phyloP scores from a whole-genome alignment of 768 basidiomycete genomes.

The Lentinula edodes region DNA sequence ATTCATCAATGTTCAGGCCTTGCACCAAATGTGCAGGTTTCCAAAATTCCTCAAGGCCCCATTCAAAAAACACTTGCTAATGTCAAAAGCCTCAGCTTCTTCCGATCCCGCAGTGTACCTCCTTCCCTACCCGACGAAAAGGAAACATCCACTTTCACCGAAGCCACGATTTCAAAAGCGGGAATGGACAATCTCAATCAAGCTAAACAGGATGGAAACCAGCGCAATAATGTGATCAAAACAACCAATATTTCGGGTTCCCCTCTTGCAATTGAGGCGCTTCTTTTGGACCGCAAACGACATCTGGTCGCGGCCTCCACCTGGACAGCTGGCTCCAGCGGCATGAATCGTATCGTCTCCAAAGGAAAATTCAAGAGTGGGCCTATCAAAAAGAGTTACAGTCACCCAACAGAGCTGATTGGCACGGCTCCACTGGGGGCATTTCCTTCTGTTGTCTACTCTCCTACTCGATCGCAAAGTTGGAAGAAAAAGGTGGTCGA shows the following conservation, averaged over 20 bases:
- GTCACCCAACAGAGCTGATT: background rate
- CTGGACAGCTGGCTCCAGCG: background rate
- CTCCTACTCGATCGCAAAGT: background rate
- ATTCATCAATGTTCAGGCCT: slow-evolving; percentile 4
- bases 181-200: too few relatives aligned
- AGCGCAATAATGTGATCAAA: too few relatives aligned
- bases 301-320: background rate
- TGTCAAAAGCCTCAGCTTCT: too few relatives aligned
- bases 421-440: too few relatives aligned
- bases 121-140: too few relatives aligned
- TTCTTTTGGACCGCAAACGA: background rate
- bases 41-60: too few relatives aligned
- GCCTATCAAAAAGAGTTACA: background rate
- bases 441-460: background rate
- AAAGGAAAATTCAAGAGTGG: background rate
- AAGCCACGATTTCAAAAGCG: too few relatives aligned
- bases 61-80: too few relatives aligned
- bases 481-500: background rate
- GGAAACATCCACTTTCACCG: too few relatives aligned
- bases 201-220: too few relatives aligned
- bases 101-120: too few relatives aligned
- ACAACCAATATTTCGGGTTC: slow-evolving; percentile 7
- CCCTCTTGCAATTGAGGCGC: background rate
- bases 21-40: too few relatives aligned
- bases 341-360: background rate